Evolutionary conservation across 2,329 filamentous ascomycete species (phyloP).

Genomic region (Escovopsis sp.): DNA sequence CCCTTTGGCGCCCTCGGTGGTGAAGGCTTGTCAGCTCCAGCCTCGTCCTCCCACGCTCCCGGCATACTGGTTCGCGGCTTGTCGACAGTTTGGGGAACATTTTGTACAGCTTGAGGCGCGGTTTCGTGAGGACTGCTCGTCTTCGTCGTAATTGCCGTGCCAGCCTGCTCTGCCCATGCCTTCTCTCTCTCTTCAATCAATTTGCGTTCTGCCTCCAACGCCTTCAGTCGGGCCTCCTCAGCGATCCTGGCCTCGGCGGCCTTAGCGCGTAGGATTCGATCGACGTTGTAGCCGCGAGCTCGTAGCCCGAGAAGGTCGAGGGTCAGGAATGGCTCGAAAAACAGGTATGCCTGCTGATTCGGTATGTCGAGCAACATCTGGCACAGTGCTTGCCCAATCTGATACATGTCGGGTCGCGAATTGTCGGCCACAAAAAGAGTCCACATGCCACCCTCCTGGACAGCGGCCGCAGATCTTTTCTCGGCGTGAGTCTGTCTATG

Average conservation of each 20-base stretch:
- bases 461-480: conserved; percentile 58
- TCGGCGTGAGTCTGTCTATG: conserved; percentile 55
- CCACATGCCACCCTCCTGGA: conserved; percentile 37
- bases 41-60: conserved; percentile 52
- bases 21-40: conserved; percentile 16
- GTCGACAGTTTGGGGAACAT: conserved; percentile 26
- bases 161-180: conserved; percentile 21
- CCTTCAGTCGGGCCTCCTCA: conserved; percentile 63
- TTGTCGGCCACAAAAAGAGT: conserved; percentile 62
- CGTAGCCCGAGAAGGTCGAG: conserved; percentile 70
- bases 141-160: conserved; percentile 16
- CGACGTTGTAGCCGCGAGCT: conserved; percentile 87
- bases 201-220: conserved; percentile 57
- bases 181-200: conserved; percentile 42
- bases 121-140: conserved; percentile 6
- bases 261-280: conserved; percentile 79
- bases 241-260: conserved; percentile 77
- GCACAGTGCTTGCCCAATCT: conserved; percentile 79
- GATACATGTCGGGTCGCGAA: conserved; percentile 64
- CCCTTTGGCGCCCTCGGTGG: conserved; percentile 31
- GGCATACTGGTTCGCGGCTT: conserved; percentile 43
- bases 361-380: conserved; percentile 66
- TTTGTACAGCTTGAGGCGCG: conserved; percentile 21
- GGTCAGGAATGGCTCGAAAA: conserved; percentile 80
- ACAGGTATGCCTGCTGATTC: conserved; percentile 76